Base-by-base conservation (phyloP, 2,329 filamentous ascomycete species). In the Endothia cerciana region DNA sequence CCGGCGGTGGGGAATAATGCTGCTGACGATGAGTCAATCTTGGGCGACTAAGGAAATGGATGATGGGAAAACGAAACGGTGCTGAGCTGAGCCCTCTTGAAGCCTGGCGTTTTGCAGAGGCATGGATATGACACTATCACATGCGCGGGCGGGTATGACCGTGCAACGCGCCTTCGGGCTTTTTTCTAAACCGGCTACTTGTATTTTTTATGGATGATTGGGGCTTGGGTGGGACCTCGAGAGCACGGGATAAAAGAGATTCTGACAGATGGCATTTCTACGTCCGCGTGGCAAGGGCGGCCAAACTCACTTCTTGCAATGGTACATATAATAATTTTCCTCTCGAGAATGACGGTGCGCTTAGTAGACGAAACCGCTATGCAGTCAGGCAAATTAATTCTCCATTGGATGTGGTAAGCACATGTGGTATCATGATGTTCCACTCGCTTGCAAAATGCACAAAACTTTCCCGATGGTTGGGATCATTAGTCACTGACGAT, bases 1-100 rank as follows among this genome's bases (percentile, higher is more conserved):
- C 78, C 78, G 17, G 74, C 72, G 38, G 76, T 74, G 41, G 75
- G 77, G 66, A 75, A 74, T 33, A 72, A 76, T 70, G 75, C 80
- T 67, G 80, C 79, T 60, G 77, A 74, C 66, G 80, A 82, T 65
- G 81, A 83, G 63, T 77, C 78, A 67, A 74, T 83, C 68, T 71
- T 83, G 49, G 82, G 82, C 25, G 82, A 84, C 68, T 84, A 73
- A 76, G 58, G 28, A 51, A 25, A 43, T 2, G 49, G 41, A 45
- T 6, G 43, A 40, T n/a, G n/a, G 17, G 30, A 33, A 22, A 22
- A 25, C 7, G 17, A 22, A 33, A 41, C 36, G 38, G 19, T 40
- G 36, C 15, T 28, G 28, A 36, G 22, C 60, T n/a, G n/a, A n/a
- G n/a, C n/a, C n/a, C 60, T 56, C 60, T 64, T 51, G 55, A 60